Base-by-base conservation (phyloP, 192 early-diverging fungal genomes). In the Oehlia diaphana region DNA sequence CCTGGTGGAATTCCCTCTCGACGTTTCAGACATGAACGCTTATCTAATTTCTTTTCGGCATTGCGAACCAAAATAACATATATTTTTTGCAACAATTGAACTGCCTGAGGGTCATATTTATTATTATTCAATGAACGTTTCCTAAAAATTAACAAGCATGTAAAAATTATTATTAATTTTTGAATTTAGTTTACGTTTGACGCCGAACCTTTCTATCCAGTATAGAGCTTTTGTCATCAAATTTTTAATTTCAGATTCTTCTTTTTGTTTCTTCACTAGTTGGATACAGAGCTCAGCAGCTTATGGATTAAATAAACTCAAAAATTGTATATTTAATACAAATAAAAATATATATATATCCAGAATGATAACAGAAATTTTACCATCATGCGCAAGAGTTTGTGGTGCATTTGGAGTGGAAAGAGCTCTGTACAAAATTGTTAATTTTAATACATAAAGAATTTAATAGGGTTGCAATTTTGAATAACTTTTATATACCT, bases 271-370 rank as follows among this genome's bases (percentile, higher is more conserved):
- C 47, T 39, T 70, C 7, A 21, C 37, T 42, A 70, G 9, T 23
- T 39, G 33, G 33, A 70, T 44, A n/a, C 68, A 70, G 8, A 70
- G 68, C 39, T 70, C 68, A 70, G 68, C 68, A 37, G 35, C 68
- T 70, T 70, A 21, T 35, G 31, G 31, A 66, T 16, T 69, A 69
- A 44, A n/a, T 39, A n/a, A 42, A 44, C 21, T 19, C 7, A 42
- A 39, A 12, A 44, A 47, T 70, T 70, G 33, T 37, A n/a, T 39
- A n/a, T 44, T 21, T 23, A 39, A 10, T 70, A 37, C 9, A 2
- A 44, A 39, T n/a, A 70, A 70, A 16, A 47, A 10, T 2, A 37
- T 37, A 37, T 3, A 42, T 8, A 13, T n/a, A 70, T 19, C 9
- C 33, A 68, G 9, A 5, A 69, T 70, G 1, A 70, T 9, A 44